phyloP scores from a whole-genome alignment of 257 asterid genomes.

The Linderniella brevidens region DNA sequence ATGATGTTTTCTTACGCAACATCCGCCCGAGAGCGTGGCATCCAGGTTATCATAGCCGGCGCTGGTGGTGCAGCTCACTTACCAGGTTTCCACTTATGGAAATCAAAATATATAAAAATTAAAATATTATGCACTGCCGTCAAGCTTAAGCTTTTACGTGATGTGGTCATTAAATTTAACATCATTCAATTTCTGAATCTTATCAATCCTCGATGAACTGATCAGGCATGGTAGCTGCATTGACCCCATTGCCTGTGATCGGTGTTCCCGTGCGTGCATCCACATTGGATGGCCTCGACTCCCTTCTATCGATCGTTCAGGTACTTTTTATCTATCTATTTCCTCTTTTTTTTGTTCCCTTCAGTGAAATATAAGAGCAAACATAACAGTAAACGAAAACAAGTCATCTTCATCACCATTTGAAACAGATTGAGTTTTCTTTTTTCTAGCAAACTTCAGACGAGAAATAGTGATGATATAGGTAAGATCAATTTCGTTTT shows the following conservation, averaged over 20 bases:
- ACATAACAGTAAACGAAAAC: too few species aligned
- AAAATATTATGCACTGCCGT: too few species aligned
- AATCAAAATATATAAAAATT: too few species aligned
- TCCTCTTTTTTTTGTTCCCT: background rate
- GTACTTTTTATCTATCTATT: conserved; percentile 16
- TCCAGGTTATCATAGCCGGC: conserved; percentile 92
- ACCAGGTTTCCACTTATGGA: conserved; percentile 39
- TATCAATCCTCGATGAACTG: conserved; percentile 9
- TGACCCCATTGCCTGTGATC: conserved; percentile 91
- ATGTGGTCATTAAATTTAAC: background rate
- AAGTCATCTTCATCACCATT: too few species aligned
- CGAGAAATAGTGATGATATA: too few species aligned
- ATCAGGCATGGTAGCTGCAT: conserved; percentile 95
- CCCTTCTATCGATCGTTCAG: conserved; percentile 95
- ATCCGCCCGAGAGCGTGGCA: conserved; percentile 81
- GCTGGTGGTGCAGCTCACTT: conserved; percentile 99
- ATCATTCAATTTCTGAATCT: background rate
- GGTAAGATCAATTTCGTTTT: too few species aligned
- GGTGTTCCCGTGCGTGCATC: conserved; percentile 98
- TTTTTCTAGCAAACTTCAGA: too few species aligned
- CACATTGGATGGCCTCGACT: conserved; percentile 81
- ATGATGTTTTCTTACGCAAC: conserved; percentile 65
- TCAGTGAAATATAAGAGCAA: too few species aligned
- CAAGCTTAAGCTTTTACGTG: background rate
- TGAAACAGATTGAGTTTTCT: too few species aligned